These are phyloP conservation scores for Miamiensis avidus DNA, from an alignment of 169 alveolate genomes.

Conservation along the genomic window DNA sequence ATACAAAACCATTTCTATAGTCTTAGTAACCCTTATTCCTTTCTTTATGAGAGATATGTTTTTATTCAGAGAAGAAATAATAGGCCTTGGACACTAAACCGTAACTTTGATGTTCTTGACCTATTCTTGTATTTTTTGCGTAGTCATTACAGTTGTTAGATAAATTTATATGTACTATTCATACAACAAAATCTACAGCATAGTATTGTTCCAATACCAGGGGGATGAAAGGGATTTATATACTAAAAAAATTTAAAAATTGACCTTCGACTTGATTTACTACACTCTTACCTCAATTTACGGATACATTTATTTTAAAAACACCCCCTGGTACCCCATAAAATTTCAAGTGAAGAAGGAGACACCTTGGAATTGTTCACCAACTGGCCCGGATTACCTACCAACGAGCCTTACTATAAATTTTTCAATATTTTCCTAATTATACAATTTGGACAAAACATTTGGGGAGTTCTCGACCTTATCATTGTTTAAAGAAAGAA, in stretches of 20 bases:
- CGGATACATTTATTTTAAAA: background rate
- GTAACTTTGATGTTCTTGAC: background rate
- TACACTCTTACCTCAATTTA: background rate
- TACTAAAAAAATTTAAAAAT: background rate
- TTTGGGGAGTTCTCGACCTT: constrained; percentile 4
- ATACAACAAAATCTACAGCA: background rate
- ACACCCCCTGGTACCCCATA: background rate
- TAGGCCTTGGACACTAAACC: background rate
- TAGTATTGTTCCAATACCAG: background rate
- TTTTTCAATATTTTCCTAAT: background rate
- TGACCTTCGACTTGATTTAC: background rate
- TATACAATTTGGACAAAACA: constrained; percentile 9
- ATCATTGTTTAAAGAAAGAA: constrained; percentile 13
- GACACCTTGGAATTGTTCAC: background rate
- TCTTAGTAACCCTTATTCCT: background rate
- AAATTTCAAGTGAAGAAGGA: background rate
- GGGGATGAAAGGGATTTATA: background rate
- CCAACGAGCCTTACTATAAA: background rate
- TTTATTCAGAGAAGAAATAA: background rate
- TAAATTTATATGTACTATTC: background rate
- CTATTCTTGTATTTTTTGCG: background rate
- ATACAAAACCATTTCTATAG: background rate
- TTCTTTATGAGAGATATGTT: background rate
- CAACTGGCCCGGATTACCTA: background rate
- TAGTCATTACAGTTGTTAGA: background rate